Evolutionary conservation across 805 yeast species (phyloP), one percentile per base, ranked within the genome.

Genomic region (Candida tallmaniae): DNA sequence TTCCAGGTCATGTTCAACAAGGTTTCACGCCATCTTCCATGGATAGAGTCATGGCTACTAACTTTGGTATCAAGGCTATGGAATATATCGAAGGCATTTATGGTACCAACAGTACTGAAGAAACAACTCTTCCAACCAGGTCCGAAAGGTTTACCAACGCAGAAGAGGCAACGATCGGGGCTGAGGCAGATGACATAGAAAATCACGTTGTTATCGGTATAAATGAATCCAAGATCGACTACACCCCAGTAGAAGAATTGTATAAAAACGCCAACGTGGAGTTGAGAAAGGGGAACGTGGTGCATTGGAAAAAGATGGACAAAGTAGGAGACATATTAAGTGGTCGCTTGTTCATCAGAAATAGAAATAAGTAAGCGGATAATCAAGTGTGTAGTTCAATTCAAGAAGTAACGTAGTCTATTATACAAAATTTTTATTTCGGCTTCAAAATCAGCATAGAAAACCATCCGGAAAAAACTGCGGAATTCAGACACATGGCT

Each of bases 1-100:
- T 80, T 36, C 94, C 94, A 16, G 93, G 94, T 15, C 94, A 83
- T 53, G 89, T 83, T 21, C 93, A 84, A 62, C 94, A 84, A 56
- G 94, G 94, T 52, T 80, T 79, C 33, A 62, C 76, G 20, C 93
- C 94, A 37, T 74, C 86, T 0, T 74, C 89, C 21, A 80, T 81
- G 56, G 94, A 84, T 56, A 69, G 94, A 62, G 78, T 83, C 2
- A 68, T 78, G 49, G 89, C 86, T 5, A 76, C 83, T 3, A 73
- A 86, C 53, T 76, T 79, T 42, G 82, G 88, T 0, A 72, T 82
- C 34, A 74, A 73, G 51, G 80, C 88, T 16, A 76, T 81, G 35
- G 76, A 77, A 40, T 83, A 76, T 63, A 72, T 84, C 43, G 90
- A 83, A 54, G 12, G 21, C 11, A 23, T 15, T n/a, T 34, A 29